These are phyloP conservation scores for Teunomyces lycoperdinae DNA, from an alignment of 805 yeast genomes.

Conservation along the genomic window DNA sequence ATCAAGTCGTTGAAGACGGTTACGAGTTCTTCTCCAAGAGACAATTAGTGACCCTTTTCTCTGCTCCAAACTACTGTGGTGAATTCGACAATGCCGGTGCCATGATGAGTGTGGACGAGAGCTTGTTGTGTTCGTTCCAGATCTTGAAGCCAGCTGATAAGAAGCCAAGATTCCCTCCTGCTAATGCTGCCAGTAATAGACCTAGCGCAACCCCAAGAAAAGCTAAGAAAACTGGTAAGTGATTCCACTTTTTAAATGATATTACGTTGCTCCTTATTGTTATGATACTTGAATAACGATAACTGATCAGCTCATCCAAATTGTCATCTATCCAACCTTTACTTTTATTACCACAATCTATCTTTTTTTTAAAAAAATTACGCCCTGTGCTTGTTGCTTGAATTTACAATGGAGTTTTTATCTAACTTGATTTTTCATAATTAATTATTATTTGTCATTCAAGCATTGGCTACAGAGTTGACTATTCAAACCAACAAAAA, in stretches of 20 bases:
- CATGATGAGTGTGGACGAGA: conserved; percentile 98
- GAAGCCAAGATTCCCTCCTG: conserved; percentile 66
- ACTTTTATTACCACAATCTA: not conserved
- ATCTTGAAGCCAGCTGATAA: conserved; percentile 98
- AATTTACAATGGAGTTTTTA: not conserved
- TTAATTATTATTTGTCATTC: not conserved
- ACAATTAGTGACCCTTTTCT: conserved; percentile 90
- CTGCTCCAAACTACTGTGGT: conserved; percentile 98
- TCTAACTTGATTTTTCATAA: not conserved
- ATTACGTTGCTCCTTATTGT: not conserved
- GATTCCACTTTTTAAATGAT: conserved; percentile 10
- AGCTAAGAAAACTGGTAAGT: conserved; percentile 50
- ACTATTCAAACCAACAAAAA: not conserved
- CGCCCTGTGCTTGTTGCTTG: not conserved
- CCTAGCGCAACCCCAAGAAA: conserved; percentile 61
- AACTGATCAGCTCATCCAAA: conserved; percentile 1
- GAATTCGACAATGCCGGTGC: conserved; percentile 99
- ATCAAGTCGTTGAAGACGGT: conserved; percentile 99
- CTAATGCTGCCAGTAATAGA: conserved; percentile 42
- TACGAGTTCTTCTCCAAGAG: conserved; percentile 95
- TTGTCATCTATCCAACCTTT: not conserved
- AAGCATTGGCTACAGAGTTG: not conserved
- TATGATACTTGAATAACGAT: conserved; percentile 1
- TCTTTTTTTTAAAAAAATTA: not conserved
- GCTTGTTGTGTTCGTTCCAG: conserved; percentile 92